Evolutionary conservation across 352 stramenopile species (phyloP).

Genomic region (Pythium grandisporangium): DNA sequence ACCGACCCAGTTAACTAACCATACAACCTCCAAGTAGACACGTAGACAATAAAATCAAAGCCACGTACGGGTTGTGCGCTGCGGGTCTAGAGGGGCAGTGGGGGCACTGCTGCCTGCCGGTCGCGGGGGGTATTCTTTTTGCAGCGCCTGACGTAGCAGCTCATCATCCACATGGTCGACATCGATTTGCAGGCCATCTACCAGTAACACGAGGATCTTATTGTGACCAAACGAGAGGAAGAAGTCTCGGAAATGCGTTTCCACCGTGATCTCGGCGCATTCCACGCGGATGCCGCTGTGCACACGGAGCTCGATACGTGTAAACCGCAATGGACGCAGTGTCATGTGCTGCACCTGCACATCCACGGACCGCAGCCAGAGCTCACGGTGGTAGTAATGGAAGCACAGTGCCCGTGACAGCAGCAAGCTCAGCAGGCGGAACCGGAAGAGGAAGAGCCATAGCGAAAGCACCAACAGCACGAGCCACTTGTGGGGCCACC

Average conservation of each 20-base stretch:
- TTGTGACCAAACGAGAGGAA: slow-evolving; percentile 67
- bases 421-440: slow-evolving; percentile 37
- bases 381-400: slow-evolving; percentile 19
- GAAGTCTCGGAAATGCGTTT: slow-evolving; percentile 46
- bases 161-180: slow-evolving; percentile 27
- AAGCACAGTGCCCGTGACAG: slow-evolving; percentile 30
- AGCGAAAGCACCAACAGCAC: slow-evolving; percentile 20
- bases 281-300: slow-evolving; percentile 27
- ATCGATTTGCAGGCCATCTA: slow-evolving; percentile 33
- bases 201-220: slow-evolving; percentile 52
- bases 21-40: no score
- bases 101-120: not conserved
- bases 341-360: slow-evolving; percentile 37
- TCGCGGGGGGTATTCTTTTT: not conserved
- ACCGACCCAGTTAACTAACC: no score
- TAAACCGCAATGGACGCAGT: slow-evolving; percentile 28
- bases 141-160: slow-evolving; percentile 10
- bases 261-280: slow-evolving; percentile 33
- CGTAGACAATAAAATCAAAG: not conserved
- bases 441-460: slow-evolving; percentile 48
- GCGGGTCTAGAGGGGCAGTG: not conserved
- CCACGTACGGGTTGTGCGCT: not conserved
- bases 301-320: slow-evolving; percentile 30
- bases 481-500: slow-evolving; percentile 64
- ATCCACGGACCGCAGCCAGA: slow-evolving; percentile 4